A percentile compares a stretch with the other conserved stretches of the same genome.
phyloP scores from a whole-genome alignment of 2,329 filamentous ascomycete species.

The Epichloe coenophiala region DNA sequence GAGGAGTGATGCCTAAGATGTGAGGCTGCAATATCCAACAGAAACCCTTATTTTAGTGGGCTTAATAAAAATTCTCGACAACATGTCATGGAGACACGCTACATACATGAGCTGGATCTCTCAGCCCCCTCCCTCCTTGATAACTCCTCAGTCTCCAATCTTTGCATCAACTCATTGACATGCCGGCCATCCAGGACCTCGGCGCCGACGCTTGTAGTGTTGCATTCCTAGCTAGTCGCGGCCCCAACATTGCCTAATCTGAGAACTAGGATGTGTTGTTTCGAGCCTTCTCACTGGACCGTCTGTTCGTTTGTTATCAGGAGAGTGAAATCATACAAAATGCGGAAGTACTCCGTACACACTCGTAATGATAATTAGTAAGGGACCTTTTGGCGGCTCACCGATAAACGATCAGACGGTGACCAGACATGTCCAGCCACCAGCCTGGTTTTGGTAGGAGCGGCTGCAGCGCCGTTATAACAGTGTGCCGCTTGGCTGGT shows the following conservation, averaged over 20 bases:
- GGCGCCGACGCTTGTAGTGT: no score
- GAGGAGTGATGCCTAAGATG: no score
- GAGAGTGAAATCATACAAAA: conserved; percentile 24
- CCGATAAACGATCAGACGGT: neutral
- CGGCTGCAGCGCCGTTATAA: neutral
- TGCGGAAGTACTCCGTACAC: neutral
- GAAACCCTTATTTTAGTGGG: no score
- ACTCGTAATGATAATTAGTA: neutral
- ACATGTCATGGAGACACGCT: no score
- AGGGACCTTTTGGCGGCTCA: no score
- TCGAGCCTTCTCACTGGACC: conserved; percentile 4
- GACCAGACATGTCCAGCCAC: neutral
- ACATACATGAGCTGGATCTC: no score
- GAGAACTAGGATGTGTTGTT: neutral
- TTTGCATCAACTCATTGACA: no score
- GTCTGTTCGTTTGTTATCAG: conserved; percentile 8
- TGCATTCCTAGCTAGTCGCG: no score
- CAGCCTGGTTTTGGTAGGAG: neutral
- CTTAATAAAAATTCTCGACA: no score
- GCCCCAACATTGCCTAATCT: conserved; percentile 1
- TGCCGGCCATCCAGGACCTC: neutral
- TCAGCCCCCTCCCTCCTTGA: no score
- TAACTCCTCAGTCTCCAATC: no score
- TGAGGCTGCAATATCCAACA: no score
- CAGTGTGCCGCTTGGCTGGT: neutral